Conservation (phyloP, 305 asterid genomes). For the Fraxinus paxiana region DNA sequence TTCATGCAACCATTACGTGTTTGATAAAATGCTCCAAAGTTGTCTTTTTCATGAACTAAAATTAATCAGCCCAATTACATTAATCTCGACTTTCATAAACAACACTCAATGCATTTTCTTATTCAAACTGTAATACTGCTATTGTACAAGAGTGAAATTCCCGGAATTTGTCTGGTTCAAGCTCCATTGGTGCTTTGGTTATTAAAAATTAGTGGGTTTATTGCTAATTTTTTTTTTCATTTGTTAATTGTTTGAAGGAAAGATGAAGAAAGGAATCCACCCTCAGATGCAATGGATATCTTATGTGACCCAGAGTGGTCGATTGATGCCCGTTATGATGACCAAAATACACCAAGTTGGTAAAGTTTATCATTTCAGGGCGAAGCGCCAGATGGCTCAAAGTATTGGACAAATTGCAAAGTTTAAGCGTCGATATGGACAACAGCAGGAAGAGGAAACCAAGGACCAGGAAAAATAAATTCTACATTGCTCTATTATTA, state of each 20-base stretch:
- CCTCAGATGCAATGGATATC: slow-evolving; percentile 93
- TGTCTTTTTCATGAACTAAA: not conserved
- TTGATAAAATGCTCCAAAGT: slow-evolving; percentile 19
- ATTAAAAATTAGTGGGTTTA: not conserved
- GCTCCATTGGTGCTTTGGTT: not conserved
- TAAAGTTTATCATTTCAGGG: slow-evolving; percentile 74
- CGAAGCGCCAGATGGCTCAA: slow-evolving; percentile 75
- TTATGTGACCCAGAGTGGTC: slow-evolving; percentile 83
- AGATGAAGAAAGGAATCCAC: slow-evolving; percentile 89
- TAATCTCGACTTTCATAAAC: not conserved
- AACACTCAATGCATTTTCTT: not conserved
- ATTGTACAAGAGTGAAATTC: not conserved
- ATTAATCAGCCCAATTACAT: not conserved
- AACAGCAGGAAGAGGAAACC: slow-evolving; percentile 38
- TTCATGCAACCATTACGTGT: not conserved
- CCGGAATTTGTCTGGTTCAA: not conserved
- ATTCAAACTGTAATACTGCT: not conserved
- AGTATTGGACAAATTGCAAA: slow-evolving; percentile 76
- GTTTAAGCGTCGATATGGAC: slow-evolving; percentile 67
- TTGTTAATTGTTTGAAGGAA: slow-evolving; percentile 21
- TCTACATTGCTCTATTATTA: not conserved
- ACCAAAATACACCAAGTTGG: slow-evolving; percentile 71
- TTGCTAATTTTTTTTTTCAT: not conserved
- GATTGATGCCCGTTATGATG: slow-evolving; percentile 70
- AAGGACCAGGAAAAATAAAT: slow-evolving; percentile 33